Base-by-base conservation (phyloP, 805 yeast species). In the Suhomyces tanzawaensis region DNA sequence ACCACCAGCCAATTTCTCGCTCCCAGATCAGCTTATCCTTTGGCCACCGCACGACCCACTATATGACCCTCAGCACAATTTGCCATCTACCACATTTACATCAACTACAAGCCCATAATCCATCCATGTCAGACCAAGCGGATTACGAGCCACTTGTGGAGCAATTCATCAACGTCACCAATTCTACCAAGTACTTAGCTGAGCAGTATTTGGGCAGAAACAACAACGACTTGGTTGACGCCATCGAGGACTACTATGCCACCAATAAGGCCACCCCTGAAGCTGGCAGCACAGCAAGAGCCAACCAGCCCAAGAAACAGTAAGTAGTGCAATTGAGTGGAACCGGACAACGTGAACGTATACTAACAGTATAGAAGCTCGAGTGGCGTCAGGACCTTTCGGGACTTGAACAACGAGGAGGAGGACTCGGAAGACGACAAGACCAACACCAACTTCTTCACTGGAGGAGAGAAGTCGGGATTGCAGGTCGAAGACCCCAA, bases 401-500 rank as follows among this genome's bases (percentile, higher is more conserved):
- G 60, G 34, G 74, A 69, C 45, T 58, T 69, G 46, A 61, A 65
- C 31, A 58, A 59, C 15, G 62, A 61, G 17, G 74, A 65, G 8
- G 68, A 66, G 13, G 76, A 66, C 29, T 74, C 69, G 6, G 77
- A 69, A n/a, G 79, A 75, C 44, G 81, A 77, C 41, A 74, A 72
- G 26, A 75, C 82, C 40, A 56, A 62, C 37, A 60, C 59, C 21
- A 78, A 80, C 51, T 75, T 80, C 43, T 81, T 76, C 60, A 82
- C 85, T 1, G 81, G 81, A 12, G 87, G 75, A 17, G 90, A 84
- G 57, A 85, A 85, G 41, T 82, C 90, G 1, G 93, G 81, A 4
- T 66, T 85, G 46, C 85, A 83, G 57, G 90, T 85, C 15, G 87
- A 86, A 49, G 85, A 85, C 52, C 93, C 93, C 17, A 70, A 70